phyloP scores from a whole-genome alignment of 1,284 basidiomycete genomes.

The Naganishia albida region DNA sequence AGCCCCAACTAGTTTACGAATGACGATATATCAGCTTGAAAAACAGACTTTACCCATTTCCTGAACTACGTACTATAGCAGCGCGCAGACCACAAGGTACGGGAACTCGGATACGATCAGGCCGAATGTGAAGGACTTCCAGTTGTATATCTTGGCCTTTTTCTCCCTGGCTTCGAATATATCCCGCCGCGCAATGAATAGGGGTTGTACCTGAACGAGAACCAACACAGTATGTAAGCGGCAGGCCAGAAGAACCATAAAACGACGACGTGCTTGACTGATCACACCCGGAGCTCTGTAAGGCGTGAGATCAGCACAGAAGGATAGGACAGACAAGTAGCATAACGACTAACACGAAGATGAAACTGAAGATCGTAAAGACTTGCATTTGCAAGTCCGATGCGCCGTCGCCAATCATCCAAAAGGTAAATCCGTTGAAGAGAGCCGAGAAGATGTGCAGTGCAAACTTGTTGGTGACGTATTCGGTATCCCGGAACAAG shows the following conservation, averaged over 20 bases:
- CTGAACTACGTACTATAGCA: constrained; percentile 41
- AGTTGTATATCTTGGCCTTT: constrained; percentile 51
- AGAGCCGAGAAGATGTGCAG: constrained; percentile 45
- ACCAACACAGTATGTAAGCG: too few relatives aligned
- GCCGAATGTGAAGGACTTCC: constrained; percentile 44
- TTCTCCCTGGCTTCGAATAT: constrained; percentile 53
- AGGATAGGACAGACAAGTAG: background rate
- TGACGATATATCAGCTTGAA: background rate
- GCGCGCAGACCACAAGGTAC: constrained; percentile 47
- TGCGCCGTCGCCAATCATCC: constrained; percentile 27
- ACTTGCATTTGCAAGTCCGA: constrained; percentile 37
- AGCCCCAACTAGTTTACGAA: constrained; percentile 2
- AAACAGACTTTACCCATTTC: too few relatives aligned
- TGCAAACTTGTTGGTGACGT: constrained; percentile 49
- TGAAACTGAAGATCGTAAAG: constrained; percentile 50
- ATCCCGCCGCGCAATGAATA: constrained; percentile 52
- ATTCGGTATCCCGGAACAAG: constrained; percentile 48
- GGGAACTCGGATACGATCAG: constrained; percentile 51
- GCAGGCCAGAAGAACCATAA: too few relatives aligned
- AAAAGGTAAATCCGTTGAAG: constrained; percentile 49
- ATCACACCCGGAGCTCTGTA: constrained; percentile 39
- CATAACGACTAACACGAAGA: constrained; percentile 43
- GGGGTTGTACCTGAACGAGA: constrained; percentile 52
- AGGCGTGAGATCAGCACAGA: background rate
- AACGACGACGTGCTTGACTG: too few relatives aligned